Base-by-base conservation (phyloP, 768 basidiomycete genomes). In the Mrakia hoshinonis region DNA sequence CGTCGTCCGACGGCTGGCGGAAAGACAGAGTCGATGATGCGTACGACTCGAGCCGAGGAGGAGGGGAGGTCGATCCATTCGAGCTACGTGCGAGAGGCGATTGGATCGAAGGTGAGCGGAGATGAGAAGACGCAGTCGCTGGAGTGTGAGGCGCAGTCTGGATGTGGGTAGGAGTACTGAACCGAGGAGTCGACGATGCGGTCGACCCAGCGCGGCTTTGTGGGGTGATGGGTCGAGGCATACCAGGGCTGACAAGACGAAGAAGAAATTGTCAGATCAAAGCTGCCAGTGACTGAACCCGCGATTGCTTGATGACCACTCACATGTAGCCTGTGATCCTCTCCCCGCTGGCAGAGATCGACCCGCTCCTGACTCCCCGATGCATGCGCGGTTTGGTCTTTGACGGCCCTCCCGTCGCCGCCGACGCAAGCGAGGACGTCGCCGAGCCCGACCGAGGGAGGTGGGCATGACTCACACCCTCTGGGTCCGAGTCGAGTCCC, bases 181-280 rank as follows among this genome's bases (percentile, higher is more conserved):
- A 64, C 0, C 64, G 64, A 51, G 64, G 26, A 22, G 48, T 51
- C 13, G 64, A 66, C 10, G 64, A 66, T 10, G 43, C 38, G 3
- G 62, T 43, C 7, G 46, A 43, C 10, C 24, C 24, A 36, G 15
- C 31, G 43, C 47, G 64, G 26, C 29, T 68, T 46, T 60, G 67
- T 39, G 67, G 67, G 13, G 67, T 68, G 55, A 68, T 68, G 7
- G 67, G 67, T 6, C 67, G 67, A 58, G 51, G 67, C 67, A 68
- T 68, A 7, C 67, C 67, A 24, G 67, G 67, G n/a, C 51, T 58
- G 36, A 1, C 26, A 22, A 7, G 7, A 38, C n/a, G 4, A 46
- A 4, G 18, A 36, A 58, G 10, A 22, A 22, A n/a, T 1, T n/a
- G 24, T 24, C 24, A 31, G 10, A n/a, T n/a, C n/a, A n/a, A n/a